Conservation (phyloP, 495 filamentous ascomycete genomes). For the Tuber magnatum region DNA sequence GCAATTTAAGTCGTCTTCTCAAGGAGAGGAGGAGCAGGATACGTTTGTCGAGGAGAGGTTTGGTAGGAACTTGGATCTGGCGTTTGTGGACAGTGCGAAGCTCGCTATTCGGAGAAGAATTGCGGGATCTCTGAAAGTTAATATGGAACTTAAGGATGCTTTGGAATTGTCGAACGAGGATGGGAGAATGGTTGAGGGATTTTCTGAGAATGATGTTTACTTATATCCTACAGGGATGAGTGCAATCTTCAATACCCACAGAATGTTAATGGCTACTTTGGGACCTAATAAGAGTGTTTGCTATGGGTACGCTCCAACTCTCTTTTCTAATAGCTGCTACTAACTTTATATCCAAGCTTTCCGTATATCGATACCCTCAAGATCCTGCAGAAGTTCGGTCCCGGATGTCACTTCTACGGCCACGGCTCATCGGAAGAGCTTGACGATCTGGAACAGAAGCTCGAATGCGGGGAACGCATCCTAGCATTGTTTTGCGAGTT, state of each 20-base stretch:
- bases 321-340: slow-evolving; percentile 32
- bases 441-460: slow-evolving; percentile 70
- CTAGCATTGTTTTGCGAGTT: slow-evolving; percentile 90
- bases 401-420: slow-evolving; percentile 85
- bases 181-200: slow-evolving; percentile 53
- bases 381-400: slow-evolving; percentile 87
- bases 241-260: slow-evolving; percentile 83
- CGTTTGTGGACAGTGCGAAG: slow-evolving; percentile 72
- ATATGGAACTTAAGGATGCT: slow-evolving; percentile 47
- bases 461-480: slow-evolving; percentile 66
- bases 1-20: slow-evolving; percentile 9
- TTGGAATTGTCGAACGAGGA: slow-evolving; percentile 42
- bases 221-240: slow-evolving; percentile 89
- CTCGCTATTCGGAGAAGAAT: slow-evolving; percentile 78
- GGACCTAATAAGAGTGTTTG: slow-evolving; percentile 61
- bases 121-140: slow-evolving; percentile 67
- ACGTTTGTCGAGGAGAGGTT: slow-evolving; percentile 87
- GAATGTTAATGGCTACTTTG: slow-evolving; percentile 53
- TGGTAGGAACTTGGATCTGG: slow-evolving; percentile 77
- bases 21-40: slow-evolving; percentile 46
- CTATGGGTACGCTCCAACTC: slow-evolving; percentile 50
- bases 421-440: slow-evolving; percentile 72
- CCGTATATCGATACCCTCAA: slow-evolving; percentile 96
- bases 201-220: slow-evolving; percentile 83
- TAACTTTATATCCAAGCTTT: slow-evolving; percentile 54